Evolutionary conservation across 495 filamentous ascomycete species (phyloP).

Genomic region (Penicillium waksmanii): DNA sequence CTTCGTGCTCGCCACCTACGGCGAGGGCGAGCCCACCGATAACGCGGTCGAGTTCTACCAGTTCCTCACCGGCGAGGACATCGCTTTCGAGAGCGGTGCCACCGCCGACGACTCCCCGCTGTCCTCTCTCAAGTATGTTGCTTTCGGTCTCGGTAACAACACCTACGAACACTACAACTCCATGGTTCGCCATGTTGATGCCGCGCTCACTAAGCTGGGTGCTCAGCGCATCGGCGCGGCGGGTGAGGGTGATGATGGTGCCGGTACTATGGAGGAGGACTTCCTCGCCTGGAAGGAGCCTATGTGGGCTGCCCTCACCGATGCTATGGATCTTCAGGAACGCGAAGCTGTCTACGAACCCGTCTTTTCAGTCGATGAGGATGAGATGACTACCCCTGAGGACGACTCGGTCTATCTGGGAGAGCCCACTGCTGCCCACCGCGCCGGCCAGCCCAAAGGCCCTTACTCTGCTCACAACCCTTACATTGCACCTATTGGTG

Average conservation of each 20-base stretch:
- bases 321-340: slow-evolving; percentile 87
- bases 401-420: slow-evolving; percentile 91
- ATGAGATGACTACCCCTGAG: slow-evolving; percentile 71
- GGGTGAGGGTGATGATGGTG: slow-evolving; percentile 96
- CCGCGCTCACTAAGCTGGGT: slow-evolving; percentile 76
- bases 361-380: slow-evolving; percentile 81
- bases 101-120: slow-evolving; percentile 71
- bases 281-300: slow-evolving; percentile 99
- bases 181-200: slow-evolving; percentile 91
- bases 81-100: slow-evolving; percentile 75
- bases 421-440: slow-evolving; percentile 95
- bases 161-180: slow-evolving; percentile 99
- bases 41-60: slow-evolving; percentile 99
- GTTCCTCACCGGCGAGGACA: slow-evolving; percentile 82
- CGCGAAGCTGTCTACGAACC: slow-evolving; percentile 96
- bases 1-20: slow-evolving; percentile 97
- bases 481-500: slow-evolving; percentile 89
- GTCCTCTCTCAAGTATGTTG: slow-evolving; percentile 84
- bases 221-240: slow-evolving; percentile 82
- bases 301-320: slow-evolving; percentile 88
- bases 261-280: slow-evolving; percentile 99
- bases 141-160: slow-evolving; percentile 96
- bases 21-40: slow-evolving; percentile 97
- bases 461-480: slow-evolving; percentile 97
- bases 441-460: slow-evolving; percentile 81